Percentiles rank a stretch among this genome's conserved stretches.
Conservation (phyloP, 2,329 filamentous ascomycete species). For the Calonectria leucothoes region DNA sequence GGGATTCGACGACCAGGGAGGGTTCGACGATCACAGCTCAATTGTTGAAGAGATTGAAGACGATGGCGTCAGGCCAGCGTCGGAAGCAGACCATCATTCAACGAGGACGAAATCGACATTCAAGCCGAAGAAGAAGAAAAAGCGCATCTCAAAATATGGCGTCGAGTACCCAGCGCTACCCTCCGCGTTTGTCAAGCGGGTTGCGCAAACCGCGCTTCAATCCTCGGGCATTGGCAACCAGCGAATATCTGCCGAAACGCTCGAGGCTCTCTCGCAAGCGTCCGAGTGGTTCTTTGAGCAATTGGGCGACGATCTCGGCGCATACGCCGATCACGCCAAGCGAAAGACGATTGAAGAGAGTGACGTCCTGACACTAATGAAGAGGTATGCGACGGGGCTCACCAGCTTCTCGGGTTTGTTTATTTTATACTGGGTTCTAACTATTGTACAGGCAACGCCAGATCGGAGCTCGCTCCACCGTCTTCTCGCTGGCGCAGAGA, state of each 20-base stretch:
- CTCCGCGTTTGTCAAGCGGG: constrained; percentile 76
- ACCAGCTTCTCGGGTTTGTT: constrained; percentile 36
- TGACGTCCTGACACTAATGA: constrained; percentile 85
- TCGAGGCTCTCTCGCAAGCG: constrained; percentile 81
- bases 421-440: constrained; percentile 41
- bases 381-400: constrained; percentile 71
- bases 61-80: background rate
- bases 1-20: constrained; percentile 34
- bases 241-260: constrained; percentile 78
- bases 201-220: constrained; percentile 78
- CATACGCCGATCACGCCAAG: constrained; percentile 84
- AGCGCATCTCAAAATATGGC: constrained; percentile 74
- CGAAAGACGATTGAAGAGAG: constrained; percentile 88
- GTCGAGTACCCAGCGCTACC: constrained; percentile 83
- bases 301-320: constrained; percentile 80
- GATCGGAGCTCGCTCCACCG: constrained; percentile 75
- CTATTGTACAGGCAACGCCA: constrained; percentile 76
- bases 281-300: constrained; percentile 96
- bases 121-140: constrained; percentile 49
- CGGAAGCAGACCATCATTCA: background rate
- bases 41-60: constrained; percentile 19
- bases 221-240: constrained; percentile 73
- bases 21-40: constrained; percentile 40
- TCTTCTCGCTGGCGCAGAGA: constrained; percentile 87
- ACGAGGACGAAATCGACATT: constrained; percentile 16